Conservation (phyloP, 164 flowering plant species). For the Macadamia integrifolia region DNA sequence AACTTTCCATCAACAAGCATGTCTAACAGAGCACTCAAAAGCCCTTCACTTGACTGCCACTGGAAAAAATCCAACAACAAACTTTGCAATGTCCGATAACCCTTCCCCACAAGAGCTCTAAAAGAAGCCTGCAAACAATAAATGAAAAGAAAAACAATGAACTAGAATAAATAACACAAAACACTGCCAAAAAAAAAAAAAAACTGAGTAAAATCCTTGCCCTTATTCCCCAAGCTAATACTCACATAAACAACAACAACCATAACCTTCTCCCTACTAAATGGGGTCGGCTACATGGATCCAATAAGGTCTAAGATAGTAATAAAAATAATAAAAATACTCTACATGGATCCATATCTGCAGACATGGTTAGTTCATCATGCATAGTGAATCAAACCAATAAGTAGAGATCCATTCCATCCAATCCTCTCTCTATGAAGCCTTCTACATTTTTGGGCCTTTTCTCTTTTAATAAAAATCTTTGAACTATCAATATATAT, state of each 20-base stretch:
- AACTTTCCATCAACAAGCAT: slow-evolving; percentile 97
- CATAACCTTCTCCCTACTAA: no score
- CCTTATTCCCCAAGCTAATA: neutral
- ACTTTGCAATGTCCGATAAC: slow-evolving; percentile 82
- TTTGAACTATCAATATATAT: no score
- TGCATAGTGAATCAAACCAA: neutral
- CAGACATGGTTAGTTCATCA: neutral
- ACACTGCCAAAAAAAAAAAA: neutral
- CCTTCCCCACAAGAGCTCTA: slow-evolving; percentile 85
- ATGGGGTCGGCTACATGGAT: no score
- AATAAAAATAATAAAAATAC: no score
- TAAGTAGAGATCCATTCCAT: neutral
- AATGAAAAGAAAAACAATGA: neutral
- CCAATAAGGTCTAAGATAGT: no score
- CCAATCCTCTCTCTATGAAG: no score
- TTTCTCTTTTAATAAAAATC: no score
- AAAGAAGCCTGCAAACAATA: slow-evolving; percentile 65
- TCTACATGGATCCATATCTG: no score
- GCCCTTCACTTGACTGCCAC: slow-evolving; percentile 62
- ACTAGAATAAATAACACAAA: neutral
- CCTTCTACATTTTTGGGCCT: no score
- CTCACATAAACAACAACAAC: no score
- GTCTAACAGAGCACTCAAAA: slow-evolving; percentile 82
- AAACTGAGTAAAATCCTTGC: neutral
- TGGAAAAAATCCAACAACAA: slow-evolving; percentile 85